Evolutionary conservation across 179 eudicot species (phyloP), one percentile per base, ranked within the genome.

Genomic region (Beta corolliflora): DNA sequence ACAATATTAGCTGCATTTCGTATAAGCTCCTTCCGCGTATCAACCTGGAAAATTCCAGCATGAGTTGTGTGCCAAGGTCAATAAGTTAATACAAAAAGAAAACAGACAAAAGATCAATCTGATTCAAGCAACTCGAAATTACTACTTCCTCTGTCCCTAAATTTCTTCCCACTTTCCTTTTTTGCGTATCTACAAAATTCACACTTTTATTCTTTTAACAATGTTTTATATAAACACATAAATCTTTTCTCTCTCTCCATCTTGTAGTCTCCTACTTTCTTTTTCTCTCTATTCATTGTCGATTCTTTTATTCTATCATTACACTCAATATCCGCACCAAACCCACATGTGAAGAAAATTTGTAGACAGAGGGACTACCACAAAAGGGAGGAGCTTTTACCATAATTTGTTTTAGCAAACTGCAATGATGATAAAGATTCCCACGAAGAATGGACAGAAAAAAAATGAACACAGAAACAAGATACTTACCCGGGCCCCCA

Each of bases 401-500:
- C 66, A 10, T n/a, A 3, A 61, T 9, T 61, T 10, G 41, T 36
- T 36, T 36, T 36, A 36, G 41, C 19, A 58, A 58, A 52, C 6
- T 11, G n/a, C 76, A 23, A 15, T 21, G 60, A 48, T 9, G 60
- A 2, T 0, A 2, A 16, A n/a, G 4, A 48, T 50, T 16, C 59
- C 56, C 18, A 2, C 21, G 5, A 31, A 9, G 12, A 36, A 67
- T 12, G 9, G n/a, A 54, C 6, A 54, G 14, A 16, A n/a, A 16
- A 41, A 55, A 15, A n/a, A 9, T 9, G 19, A 29, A 45, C 2
- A 61, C 36, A 53, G 21, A 56, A 36, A 12, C 5, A 3, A 56
- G 56, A 16, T 44, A 83, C 90, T 83, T 90, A 95, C 98, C 91
- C 94, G 85, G 31, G 91, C 71, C 58, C 99, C 99, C 99, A 95